Evolutionary conservation across 768 basidiomycete genomes (phyloP), one percentile per base, ranked within the genome.

Genomic region (Tricholoma sp.): DNA sequence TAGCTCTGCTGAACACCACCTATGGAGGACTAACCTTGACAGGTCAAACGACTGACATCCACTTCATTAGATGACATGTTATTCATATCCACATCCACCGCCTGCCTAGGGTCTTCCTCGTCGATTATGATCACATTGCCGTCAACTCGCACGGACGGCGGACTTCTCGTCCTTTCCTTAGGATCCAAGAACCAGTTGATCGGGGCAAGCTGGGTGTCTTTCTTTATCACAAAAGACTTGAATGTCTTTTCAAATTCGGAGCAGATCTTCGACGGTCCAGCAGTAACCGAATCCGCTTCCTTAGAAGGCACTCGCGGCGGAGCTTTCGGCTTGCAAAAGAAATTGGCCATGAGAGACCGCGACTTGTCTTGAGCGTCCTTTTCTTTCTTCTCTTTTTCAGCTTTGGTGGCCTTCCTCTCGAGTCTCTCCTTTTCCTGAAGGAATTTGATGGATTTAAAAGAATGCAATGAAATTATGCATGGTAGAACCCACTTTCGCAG

Each of bases 221-320:
- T 92, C 74, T 89, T 91, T 57, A 89, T 61, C 4, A 82, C 76
- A 67, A 93, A 96, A 1, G 91, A 86, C 62, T 82, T 86, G 75
- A 97, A 97, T 1, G 77, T 76, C 62, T 74, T 81, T 53, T 86
- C 80, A 62, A 91, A 96, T 47, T 94, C 88, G 13, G 81, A 80
- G 29, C 76, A 74, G 2, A 68, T 60, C 31, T 64, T 66, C 6
- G 75, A 76, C 47, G 82, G 67, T 44, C 70, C 73, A 15, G 71
- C 70, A 52, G 68, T 67, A 8, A 71, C 65, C 34, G 65, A 63
- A 1, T 66, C 62, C 12, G 64, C 63, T 45, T 69, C 68, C 18
- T 60, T 58, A 39, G 59, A 63, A 41, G 63, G 63, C 47, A 56
- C 58, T 53, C 60, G 54, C 34, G 58, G 41, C n/a, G 65, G 59